phyloP scores from a whole-genome alignment of 1,139 yeast genomes.

The Candida sojae region DNA sequence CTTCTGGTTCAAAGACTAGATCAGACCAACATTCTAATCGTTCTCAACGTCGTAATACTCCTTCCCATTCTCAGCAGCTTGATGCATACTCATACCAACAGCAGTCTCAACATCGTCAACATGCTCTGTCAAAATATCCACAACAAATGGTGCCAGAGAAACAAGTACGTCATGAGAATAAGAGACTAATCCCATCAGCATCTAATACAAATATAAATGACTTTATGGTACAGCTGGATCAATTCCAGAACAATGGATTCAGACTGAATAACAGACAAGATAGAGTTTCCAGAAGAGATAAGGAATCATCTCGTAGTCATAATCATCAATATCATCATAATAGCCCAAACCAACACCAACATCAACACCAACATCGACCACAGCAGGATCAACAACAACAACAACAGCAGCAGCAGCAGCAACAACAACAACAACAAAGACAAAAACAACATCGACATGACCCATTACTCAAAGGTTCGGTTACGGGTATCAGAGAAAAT shows the following conservation, averaged over 20 bases:
- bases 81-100: conserved; percentile 8
- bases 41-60: background rate
- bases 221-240: conserved; percentile 9
- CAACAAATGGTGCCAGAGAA: conserved; percentile 6
- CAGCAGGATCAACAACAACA: conserved; percentile 2
- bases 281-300: conserved; percentile 10
- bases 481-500: background rate
- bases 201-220: conserved; percentile 14
- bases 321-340: conserved; percentile 3
- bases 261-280: conserved; percentile 17
- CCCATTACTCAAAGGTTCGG: conserved; percentile 2
- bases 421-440: background rate
- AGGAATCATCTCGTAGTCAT: conserved; percentile 1
- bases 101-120: conserved; percentile 7
- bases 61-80: background rate
- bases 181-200: conserved; percentile 14
- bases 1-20: conserved; percentile 3
- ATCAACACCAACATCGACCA: conserved; percentile 13
- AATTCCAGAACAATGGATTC: conserved; percentile 1
- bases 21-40: conserved; percentile 2
- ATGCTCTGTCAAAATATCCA: conserved; percentile 8
- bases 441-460: conserved; percentile 2
- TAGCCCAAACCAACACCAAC: conserved; percentile 3
- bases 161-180: conserved; percentile 9
- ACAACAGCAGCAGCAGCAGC: conserved; percentile 9